These are phyloP conservation scores for Trametopsis cervina DNA, from an alignment of 768 basidiomycete species.

Conservation along the genomic window DNA sequence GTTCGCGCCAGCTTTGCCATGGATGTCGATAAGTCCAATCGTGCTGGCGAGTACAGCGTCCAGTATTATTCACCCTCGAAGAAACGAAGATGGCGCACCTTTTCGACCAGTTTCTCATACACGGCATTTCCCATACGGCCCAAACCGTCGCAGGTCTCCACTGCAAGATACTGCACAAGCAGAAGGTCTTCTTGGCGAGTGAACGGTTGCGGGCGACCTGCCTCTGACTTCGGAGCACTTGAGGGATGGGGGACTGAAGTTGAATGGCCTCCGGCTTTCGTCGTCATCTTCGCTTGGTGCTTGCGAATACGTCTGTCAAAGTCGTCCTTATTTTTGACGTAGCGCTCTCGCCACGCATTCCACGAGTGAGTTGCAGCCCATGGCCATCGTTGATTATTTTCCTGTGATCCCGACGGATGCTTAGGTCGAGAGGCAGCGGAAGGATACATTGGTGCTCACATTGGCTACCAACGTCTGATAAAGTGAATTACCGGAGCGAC, in stretches of 20 bases:
- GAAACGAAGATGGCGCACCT: conserved; percentile 11
- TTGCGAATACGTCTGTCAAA: not conserved
- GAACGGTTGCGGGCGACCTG: conserved; percentile 1
- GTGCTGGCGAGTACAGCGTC: conserved; percentile 3
- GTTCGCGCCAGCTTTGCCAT: conserved; percentile 25
- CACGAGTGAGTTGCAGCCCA: not conserved
- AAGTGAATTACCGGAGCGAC: conserved; percentile 16
- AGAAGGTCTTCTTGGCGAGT: conserved; percentile 12
- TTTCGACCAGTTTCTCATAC: conserved; percentile 14
- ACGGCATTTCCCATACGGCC: conserved; percentile 17
- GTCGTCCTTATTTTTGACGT: not conserved
- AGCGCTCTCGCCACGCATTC: not conserved
- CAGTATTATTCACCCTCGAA: not conserved
- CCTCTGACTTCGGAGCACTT: not conserved
- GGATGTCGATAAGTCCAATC: conserved; percentile 17
- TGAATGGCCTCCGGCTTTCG: not conserved
- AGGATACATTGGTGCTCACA: too few relatives aligned
- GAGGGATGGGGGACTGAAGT: not conserved
- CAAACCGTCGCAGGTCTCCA: conserved; percentile 9
- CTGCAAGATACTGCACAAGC: conserved; percentile 18
- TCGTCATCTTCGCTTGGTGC: not conserved
- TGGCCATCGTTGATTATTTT: not conserved
- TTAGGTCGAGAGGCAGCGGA: too few relatives aligned
- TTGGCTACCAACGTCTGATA: conserved; percentile 16
- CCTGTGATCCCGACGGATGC: too few relatives aligned